Percentiles rank a stretch among this genome's conserved stretches.
phyloP scores from a whole-genome alignment of 2,329 filamentous ascomycete genomes.

The Plectosphaerella plurivora region DNA sequence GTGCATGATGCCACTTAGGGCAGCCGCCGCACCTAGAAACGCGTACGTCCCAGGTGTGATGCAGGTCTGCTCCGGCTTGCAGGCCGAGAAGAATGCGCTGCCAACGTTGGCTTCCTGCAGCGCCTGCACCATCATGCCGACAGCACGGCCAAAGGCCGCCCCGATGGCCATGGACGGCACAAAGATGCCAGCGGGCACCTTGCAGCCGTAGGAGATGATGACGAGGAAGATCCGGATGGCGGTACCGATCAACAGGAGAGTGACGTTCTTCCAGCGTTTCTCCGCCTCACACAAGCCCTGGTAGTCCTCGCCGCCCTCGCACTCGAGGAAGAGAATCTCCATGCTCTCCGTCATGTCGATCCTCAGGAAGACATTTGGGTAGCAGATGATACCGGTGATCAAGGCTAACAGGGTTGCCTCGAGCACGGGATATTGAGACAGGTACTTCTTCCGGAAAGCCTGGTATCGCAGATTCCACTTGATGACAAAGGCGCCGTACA shows the following conservation, averaged over 20 bases:
- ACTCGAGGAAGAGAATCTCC: slow-evolving; percentile 95
- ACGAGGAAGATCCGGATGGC: slow-evolving; percentile 77
- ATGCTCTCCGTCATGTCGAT: slow-evolving; percentile 99
- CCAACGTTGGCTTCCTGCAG: slow-evolving; percentile 79
- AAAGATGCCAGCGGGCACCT: slow-evolving; percentile 96
- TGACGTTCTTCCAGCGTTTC: slow-evolving; percentile 72
- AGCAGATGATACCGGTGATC: slow-evolving; percentile 87
- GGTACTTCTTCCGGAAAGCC: slow-evolving; percentile 89
- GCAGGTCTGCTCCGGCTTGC: slow-evolving; percentile 86
- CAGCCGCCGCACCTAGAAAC: slow-evolving; percentile 86
- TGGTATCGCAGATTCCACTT: slow-evolving; percentile 94
- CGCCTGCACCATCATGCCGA: slow-evolving; percentile 92
- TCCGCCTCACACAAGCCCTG: slow-evolving; percentile 79
- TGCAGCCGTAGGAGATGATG: slow-evolving; percentile 95
- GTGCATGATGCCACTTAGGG: slow-evolving; percentile 95
- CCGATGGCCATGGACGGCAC: slow-evolving; percentile 98
- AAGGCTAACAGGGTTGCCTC: slow-evolving; percentile 82
- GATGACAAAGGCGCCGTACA: slow-evolving; percentile 95
- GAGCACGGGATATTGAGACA: slow-evolving; percentile 76
- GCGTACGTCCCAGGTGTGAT: slow-evolving; percentile 98
- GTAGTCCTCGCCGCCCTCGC: slow-evolving; percentile 83
- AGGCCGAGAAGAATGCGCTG: slow-evolving; percentile 82
- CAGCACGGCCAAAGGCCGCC: slow-evolving; percentile 84
- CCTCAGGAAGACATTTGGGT: slow-evolving; percentile 88
- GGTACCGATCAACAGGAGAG: slow-evolving; percentile 75